Base-by-base conservation (phyloP, 306 rosid species). In the Rosa rugosa region DNA sequence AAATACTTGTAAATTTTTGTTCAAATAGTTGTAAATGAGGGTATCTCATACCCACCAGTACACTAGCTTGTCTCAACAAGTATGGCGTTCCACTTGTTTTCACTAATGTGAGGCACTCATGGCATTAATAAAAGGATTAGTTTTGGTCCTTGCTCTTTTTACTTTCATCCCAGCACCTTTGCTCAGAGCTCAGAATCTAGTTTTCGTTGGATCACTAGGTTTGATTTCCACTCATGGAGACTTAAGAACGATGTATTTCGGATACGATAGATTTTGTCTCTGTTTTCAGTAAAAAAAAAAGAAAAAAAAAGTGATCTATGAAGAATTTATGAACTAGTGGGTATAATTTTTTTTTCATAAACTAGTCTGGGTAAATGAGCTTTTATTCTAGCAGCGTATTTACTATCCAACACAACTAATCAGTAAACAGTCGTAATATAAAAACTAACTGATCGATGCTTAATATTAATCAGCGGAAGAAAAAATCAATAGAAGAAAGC, bases 21-120 rank as follows among this genome's bases (percentile, higher is more conserved):
- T n/a, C n/a, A n/a, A n/a, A n/a, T n/a, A n/a, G n/a, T n/a, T n/a
- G n/a, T n/a, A n/a, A n/a, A n/a, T n/a, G n/a, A n/a, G n/a, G n/a
- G n/a, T n/a, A n/a, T n/a, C n/a, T n/a, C n/a, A n/a, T n/a, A n/a
- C n/a, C n/a, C n/a, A n/a, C n/a, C n/a, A n/a, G n/a, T n/a, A n/a
- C n/a, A n/a, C n/a, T n/a, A n/a, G n/a, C n/a, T n/a, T n/a, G n/a
- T n/a, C n/a, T n/a, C 31, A 27, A 91, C 72, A 92, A 92, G 81
- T 91, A 91, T 66, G 99, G 90, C 3, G 97, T 92, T 75, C 87
- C 97, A 10, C 97, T 95, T 31, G 62, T 95, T 87, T 92, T 95
- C 81, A 95, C 97, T 77, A 76, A 86, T 31, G 84, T 91, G 54
- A 89, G 99, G 92, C 99, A 94, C 89, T 94, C 92, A n/a, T 87